phyloP scores from a whole-genome alignment of 2,329 filamentous ascomycete genomes.

The Aspergillus persii region DNA sequence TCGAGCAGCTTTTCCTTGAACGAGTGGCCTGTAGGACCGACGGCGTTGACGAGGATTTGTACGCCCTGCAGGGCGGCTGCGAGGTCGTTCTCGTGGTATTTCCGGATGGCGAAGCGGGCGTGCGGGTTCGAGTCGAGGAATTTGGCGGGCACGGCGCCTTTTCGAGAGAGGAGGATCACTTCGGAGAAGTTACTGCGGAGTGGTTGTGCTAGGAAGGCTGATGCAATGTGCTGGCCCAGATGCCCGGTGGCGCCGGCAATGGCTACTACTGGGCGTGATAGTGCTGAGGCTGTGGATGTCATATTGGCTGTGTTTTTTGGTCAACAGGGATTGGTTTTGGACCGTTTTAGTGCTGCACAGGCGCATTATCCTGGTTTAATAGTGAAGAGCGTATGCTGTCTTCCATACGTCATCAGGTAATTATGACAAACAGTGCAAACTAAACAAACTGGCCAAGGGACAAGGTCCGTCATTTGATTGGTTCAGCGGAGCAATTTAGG shows the following conservation, averaged over 20 bases:
- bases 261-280: constrained; percentile 15
- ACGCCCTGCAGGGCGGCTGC: constrained; percentile 25
- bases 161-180: constrained; percentile 24
- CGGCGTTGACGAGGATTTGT: constrained; percentile 32
- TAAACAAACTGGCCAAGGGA: not conserved
- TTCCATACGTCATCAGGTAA: not conserved
- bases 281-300: not conserved
- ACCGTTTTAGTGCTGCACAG: not conserved
- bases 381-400: not conserved
- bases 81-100: constrained; percentile 23
- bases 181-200: constrained; percentile 21
- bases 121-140: constrained; percentile 2
- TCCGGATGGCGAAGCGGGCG: constrained; percentile 15
- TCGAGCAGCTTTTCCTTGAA: constrained; percentile 30
- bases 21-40: constrained; percentile 25
- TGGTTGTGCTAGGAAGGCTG: constrained; percentile 21
- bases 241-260: constrained; percentile 29
- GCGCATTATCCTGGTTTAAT: not conserved
- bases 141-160: constrained; percentile 1
- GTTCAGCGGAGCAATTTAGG: no score
- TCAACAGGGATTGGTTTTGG: not conserved
- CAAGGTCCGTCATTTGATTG: not conserved
- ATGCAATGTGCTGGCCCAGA: constrained; percentile 22
- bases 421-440: not conserved
- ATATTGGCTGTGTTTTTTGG: not conserved